phyloP scores from a whole-genome alignment of 2,329 filamentous ascomycete genomes.

The Aspergillus tubingensis region DNA sequence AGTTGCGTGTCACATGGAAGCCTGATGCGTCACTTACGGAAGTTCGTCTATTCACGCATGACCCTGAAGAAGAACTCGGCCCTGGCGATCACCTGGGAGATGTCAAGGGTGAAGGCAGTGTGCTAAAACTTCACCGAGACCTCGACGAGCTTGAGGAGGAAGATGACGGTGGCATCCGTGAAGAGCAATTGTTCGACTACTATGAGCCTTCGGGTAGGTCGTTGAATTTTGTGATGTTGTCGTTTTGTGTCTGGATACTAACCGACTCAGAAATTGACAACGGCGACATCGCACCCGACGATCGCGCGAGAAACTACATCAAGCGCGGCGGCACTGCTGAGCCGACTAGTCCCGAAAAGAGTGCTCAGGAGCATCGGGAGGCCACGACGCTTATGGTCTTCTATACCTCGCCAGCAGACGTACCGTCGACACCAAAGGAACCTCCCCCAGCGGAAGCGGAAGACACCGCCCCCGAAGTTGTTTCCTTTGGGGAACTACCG shows the following conservation, averaged over 20 bases:
- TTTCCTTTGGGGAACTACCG: constrained; percentile 46
- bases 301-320: constrained; percentile 41
- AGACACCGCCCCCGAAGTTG: constrained; percentile 37
- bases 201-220: constrained; percentile 35
- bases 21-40: constrained; percentile 58
- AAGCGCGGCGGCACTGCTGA: constrained; percentile 46
- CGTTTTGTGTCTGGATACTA: background rate
- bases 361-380: constrained; percentile 50
- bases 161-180: constrained; percentile 54
- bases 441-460: constrained; percentile 42
- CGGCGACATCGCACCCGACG: constrained; percentile 35
- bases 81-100: constrained; percentile 61
- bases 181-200: constrained; percentile 43
- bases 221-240: background rate
- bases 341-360: constrained; percentile 44
- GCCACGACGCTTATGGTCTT: constrained; percentile 51
- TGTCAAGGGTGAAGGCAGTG: constrained; percentile 58
- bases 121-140: constrained; percentile 54
- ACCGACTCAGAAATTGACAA: constrained; percentile 42
- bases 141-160: constrained; percentile 62
- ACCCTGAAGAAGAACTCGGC: constrained; percentile 63
- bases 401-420: constrained; percentile 48
- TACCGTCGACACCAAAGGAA: constrained; percentile 51
- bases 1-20: constrained; percentile 63
- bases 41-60: constrained; percentile 62